Percentiles rank a stretch among this genome's conserved stretches.
phyloP scores from a whole-genome alignment of 106 monocot species.

The Allium sativum region DNA sequence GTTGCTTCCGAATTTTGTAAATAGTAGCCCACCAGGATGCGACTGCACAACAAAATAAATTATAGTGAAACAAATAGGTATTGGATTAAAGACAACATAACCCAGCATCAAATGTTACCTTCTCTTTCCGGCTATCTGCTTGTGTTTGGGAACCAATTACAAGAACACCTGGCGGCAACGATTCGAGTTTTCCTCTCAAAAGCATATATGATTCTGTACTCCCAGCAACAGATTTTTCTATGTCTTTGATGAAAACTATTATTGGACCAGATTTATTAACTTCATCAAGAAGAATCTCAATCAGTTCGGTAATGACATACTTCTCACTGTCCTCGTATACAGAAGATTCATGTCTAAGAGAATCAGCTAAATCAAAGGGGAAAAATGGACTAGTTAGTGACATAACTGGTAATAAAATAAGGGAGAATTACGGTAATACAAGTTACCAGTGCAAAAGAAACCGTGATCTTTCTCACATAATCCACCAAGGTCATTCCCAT shows the following conservation, averaged over 20 bases:
- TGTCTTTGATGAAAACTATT: constrained; percentile 84
- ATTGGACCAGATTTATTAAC: constrained; percentile 51
- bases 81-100: too few species aligned
- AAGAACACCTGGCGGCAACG: constrained; percentile 67
- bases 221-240: constrained; percentile 72
- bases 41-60: constrained; percentile 33
- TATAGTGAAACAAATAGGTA: background rate
- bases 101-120: constrained; percentile 25
- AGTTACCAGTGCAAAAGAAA: constrained; percentile 77
- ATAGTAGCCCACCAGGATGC: constrained; percentile 95
- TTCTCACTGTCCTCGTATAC: constrained; percentile 74
- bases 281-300: constrained; percentile 84
- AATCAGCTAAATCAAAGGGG: constrained; percentile 39
- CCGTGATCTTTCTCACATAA: constrained; percentile 96
- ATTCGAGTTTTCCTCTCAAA: constrained; percentile 70
- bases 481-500: constrained; percentile 91
- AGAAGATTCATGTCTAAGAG: constrained; percentile 53
- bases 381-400: background rate
- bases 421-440: constrained; percentile 3
- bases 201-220: constrained; percentile 46
- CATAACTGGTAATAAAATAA: background rate
- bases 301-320: constrained; percentile 67
- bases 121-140: constrained; percentile 87
- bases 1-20: constrained; percentile 96
- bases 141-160: constrained; percentile 87